These are phyloP conservation scores for Sonneratia caseolaris DNA, from an alignment of 345 rosid species.

Conservation along the genomic window DNA sequence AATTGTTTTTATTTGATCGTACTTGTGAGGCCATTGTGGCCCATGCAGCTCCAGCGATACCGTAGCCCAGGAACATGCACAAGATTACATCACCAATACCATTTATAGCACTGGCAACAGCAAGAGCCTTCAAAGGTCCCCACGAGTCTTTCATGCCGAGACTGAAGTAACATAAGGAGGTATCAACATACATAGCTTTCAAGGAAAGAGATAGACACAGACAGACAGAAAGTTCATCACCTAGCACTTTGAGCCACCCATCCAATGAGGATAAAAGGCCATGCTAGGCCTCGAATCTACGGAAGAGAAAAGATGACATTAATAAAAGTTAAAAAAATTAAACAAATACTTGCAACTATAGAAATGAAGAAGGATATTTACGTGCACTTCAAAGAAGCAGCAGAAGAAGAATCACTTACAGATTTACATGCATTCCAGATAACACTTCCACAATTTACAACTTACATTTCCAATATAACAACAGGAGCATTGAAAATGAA, in stretches of 20 bases:
- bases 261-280: constrained; percentile 84
- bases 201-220: neutral
- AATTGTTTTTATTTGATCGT: constrained; percentile 8
- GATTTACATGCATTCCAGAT: neutral
- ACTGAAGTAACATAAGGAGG: constrained; percentile 22
- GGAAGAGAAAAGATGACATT: neutral
- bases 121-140: constrained; percentile 89
- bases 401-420: neutral
- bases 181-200: neutral
- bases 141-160: constrained; percentile 96
- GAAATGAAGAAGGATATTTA: neutral
- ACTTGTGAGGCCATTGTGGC: constrained; percentile 93
- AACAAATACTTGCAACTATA: neutral
- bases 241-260: constrained; percentile 98
- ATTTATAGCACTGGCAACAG: constrained; percentile 61
- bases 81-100: constrained; percentile 63
- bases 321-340: neutral
- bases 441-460: neutral
- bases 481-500: neutral
- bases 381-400: neutral
- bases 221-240: constrained; percentile 22
- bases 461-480: neutral
- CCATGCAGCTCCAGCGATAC: constrained; percentile 96
- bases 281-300: constrained; percentile 86
- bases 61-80: constrained; percentile 61